phyloP scores from a whole-genome alignment of 495 filamentous ascomycete species.

The Rhizodiscina lignyota region DNA sequence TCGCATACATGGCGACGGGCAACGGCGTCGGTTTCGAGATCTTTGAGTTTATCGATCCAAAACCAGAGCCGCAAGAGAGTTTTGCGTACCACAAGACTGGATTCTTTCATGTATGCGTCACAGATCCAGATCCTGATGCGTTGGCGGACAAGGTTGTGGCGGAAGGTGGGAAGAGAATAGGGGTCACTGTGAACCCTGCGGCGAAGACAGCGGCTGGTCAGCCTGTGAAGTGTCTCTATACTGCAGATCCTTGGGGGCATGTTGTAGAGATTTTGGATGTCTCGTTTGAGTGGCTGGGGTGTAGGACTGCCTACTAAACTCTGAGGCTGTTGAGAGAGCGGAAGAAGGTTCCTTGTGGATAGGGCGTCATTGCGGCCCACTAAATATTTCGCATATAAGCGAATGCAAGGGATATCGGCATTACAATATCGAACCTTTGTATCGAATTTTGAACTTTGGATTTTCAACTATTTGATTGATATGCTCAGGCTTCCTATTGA shows the following conservation, averaged over 20 bases:
- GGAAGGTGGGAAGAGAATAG: constrained; percentile 7
- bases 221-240: no score
- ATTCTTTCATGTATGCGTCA: constrained; percentile 12
- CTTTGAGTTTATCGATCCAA: constrained; percentile 14
- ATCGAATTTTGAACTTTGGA: no score
- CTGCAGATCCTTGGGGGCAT: background rate
- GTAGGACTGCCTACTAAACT: background rate
- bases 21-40: constrained; percentile 14
- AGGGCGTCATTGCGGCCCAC: no score
- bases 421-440: no score
- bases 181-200: constrained; percentile 7
- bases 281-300: background rate
- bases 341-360: no score
- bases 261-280: background rate
- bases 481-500: no score
- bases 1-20: constrained; percentile 12
- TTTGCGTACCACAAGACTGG: constrained; percentile 11
- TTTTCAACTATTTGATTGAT: no score
- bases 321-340: no score
- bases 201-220: background rate
- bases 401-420: no score
- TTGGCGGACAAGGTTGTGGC: constrained; percentile 7
- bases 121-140: constrained; percentile 13
- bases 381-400: no score
- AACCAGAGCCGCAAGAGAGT: background rate